phyloP scores from a whole-genome alignment of 768 basidiomycete species.

The Kwoniella sp. region DNA sequence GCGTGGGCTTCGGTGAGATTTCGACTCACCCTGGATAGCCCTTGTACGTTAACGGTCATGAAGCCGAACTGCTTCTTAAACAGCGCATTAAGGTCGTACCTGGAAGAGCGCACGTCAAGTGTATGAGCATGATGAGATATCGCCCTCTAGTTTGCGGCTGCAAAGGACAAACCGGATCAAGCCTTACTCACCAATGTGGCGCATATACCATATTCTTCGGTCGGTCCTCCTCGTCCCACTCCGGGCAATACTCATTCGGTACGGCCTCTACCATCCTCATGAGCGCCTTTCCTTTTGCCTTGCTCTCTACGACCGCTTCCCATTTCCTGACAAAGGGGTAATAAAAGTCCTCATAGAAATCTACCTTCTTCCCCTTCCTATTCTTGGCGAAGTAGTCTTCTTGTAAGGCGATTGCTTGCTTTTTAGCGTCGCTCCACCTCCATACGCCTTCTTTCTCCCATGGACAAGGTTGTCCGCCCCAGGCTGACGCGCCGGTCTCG shows the following conservation, averaged over 20 bases:
- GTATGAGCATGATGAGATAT: too few relatives aligned
- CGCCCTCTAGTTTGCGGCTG: too few relatives aligned
- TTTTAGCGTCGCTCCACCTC: conserved; percentile 73
- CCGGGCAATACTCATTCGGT: conserved; percentile 89
- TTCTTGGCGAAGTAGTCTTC: conserved; percentile 81
- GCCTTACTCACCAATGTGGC: conserved; percentile 67
- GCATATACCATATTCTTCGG: conserved; percentile 69
- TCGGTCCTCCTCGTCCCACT: conserved; percentile 70
- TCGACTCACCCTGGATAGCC: conserved; percentile 72
- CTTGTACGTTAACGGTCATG: conserved; percentile 91
- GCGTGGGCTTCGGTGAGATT: too few relatives aligned
- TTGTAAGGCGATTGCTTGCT: conserved; percentile 72
- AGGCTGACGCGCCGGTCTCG: conserved; percentile 60
- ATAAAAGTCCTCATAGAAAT: conserved; percentile 54
- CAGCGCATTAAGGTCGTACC: conserved; percentile 89
- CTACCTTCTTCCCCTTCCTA: conserved; percentile 61
- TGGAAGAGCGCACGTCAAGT: conserved; percentile 52
- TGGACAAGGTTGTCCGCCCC: conserved; percentile 67
- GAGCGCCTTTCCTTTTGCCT: conserved; percentile 14
- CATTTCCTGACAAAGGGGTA: conserved; percentile 54
- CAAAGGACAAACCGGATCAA: too few relatives aligned
- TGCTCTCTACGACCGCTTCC: conserved; percentile 35
- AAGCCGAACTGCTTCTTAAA: conserved; percentile 81
- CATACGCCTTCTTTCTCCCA: conserved; percentile 95
- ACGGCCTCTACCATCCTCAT: conserved; percentile 66